Evolutionary conservation across 768 basidiomycete genomes (phyloP), one percentile per base, ranked within the genome.

Genomic region (Mycena albidolilacea): DNA sequence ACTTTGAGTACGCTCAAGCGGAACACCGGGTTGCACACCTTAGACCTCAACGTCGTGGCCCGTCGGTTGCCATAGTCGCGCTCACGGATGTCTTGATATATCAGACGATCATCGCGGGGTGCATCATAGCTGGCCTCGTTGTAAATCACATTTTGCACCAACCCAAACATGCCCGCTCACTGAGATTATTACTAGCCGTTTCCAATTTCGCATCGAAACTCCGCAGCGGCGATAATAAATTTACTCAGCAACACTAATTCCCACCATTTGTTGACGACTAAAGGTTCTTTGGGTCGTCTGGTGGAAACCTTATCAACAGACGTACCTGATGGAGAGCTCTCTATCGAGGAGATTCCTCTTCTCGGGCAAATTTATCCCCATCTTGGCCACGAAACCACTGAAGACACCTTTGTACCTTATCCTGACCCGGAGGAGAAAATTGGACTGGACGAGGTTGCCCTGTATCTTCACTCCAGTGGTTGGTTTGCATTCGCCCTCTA

Each of bases 21-120:
- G 30, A 1, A 88, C 84, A 88, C 69, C 82, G 87, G 19, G 77
- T 84, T 21, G 86, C 87, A 0, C 84, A 84, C 68, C 67, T 87
- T 8, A 79, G 84, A 19, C 86, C 85, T 0, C 71, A 73, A 19
- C 79, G 83, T 5, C 65, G 62, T 43, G 78, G 83, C 2, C 70
- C 75, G 21, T 78, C 85, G 6, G 72, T 87, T 5, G 84, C 81
- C 0, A 74, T 87, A 14, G 78, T 88, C 12, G 82, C 82, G 7
- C 78, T 82, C 12, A 76, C 82, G 14, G 69, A 70, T 46, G 60
- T 70, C n/a, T 57, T 66, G 54, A 57, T 57, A 12, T 88, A 87
- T 63, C 85, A 87, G 6, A 81, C 87, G 0, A 67, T 86, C 7
- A 75, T 82, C 7, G 69, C 84, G 12, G 88, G 87, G 0, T 70